Conservation (phyloP, 2,329 filamentous ascomycete species). For the Nigrograna mackinnonii region DNA sequence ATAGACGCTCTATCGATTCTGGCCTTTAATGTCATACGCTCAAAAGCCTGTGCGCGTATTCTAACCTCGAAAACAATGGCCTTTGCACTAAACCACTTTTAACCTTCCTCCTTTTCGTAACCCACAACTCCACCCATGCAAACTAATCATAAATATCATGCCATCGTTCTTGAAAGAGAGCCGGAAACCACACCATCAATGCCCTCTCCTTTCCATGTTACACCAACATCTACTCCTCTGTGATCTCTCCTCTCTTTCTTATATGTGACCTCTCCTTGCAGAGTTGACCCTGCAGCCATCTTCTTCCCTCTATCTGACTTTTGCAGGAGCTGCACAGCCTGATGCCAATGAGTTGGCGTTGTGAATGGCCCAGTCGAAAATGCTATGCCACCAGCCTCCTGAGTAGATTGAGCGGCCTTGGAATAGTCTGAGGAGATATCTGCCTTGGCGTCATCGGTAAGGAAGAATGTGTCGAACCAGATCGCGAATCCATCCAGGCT, state of each 20-base stretch:
- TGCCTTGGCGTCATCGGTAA: conserved; percentile 52
- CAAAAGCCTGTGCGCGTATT: too few species aligned
- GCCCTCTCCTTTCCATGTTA: conserved; percentile 40
- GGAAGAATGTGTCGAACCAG: conserved; percentile 96
- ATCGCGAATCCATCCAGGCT: conserved; percentile 83
- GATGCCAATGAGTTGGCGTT: conserved; percentile 87
- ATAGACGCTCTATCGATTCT: too few species aligned
- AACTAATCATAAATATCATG: too few species aligned
- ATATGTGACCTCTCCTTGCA: conserved; percentile 73
- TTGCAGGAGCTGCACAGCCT: conserved; percentile 75
- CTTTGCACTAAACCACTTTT: too few species aligned
- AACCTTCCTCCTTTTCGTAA: too few species aligned
- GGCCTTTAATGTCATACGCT: too few species aligned
- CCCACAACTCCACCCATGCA: too few species aligned
- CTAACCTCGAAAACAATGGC: too few species aligned
- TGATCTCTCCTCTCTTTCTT: conserved; percentile 58
- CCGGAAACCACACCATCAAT: conserved; percentile 30
- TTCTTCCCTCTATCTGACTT: conserved; percentile 53
- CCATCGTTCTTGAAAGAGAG: conserved; percentile 35
- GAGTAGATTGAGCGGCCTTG: conserved; percentile 58
- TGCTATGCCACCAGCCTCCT: conserved; percentile 64
- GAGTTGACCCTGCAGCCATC: conserved; percentile 58
- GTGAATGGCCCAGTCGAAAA: conserved; percentile 85
- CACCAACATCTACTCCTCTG: conserved; percentile 43
- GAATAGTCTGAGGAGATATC: conserved; percentile 53